phyloP scores from a whole-genome alignment of 768 basidiomycete genomes.

The Russula lepida region DNA sequence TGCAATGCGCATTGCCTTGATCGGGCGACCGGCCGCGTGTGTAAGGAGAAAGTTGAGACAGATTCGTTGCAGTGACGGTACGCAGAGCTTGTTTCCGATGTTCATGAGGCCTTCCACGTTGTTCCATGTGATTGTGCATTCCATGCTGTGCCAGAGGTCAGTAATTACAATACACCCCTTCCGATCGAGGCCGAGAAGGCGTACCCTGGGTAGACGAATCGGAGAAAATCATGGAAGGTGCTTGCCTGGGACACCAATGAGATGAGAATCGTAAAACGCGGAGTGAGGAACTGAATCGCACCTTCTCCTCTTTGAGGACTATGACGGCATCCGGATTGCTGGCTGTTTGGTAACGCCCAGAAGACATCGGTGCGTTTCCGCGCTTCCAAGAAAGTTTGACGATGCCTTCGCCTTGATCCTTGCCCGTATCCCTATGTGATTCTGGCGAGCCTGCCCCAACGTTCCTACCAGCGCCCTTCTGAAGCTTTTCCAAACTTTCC shows the following conservation, averaged over 20 bases:
- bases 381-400: constrained; percentile 14
- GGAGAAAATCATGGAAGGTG: constrained; percentile 90
- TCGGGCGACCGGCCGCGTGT: constrained; percentile 86
- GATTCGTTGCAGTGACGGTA: constrained; percentile 69
- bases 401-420: constrained; percentile 17
- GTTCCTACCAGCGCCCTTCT: constrained; percentile 27
- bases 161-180: neutral
- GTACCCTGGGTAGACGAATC: constrained; percentile 90
- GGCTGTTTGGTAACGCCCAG: constrained; percentile 10
- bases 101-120: constrained; percentile 91
- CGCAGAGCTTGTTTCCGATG: constrained; percentile 82
- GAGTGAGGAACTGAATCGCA: constrained; percentile 27
- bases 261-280: neutral
- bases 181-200: constrained; percentile 23
- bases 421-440: constrained; percentile 13
- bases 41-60: constrained; percentile 85
- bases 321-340: constrained; percentile 71
- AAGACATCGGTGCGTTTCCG: neutral
- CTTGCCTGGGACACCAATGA: constrained; percentile 40
- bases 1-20: constrained; percentile 88
- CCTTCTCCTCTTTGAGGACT: constrained; percentile 83
- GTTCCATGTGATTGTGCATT: constrained; percentile 92
- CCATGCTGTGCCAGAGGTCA: constrained; percentile 41
- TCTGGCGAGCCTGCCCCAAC: constrained; percentile 5
- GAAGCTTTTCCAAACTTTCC: constrained; percentile 53